Base-by-base conservation (phyloP, 495 filamentous ascomycete species). In the Penicillium argentinense region DNA sequence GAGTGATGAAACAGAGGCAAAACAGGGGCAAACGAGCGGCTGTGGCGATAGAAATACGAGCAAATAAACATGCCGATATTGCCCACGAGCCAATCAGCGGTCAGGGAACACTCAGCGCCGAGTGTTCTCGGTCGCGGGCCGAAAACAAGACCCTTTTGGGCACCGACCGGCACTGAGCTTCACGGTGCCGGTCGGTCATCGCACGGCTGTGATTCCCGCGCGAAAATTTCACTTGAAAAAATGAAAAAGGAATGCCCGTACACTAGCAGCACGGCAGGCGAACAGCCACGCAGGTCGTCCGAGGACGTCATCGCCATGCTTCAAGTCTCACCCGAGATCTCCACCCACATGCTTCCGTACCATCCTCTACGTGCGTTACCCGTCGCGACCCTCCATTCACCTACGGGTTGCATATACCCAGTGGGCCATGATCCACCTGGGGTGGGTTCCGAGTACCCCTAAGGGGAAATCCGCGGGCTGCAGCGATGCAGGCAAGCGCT, bases 371-470 rank as follows among this genome's bases (percentile, higher is more conserved):
- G 33, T 36, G 33, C 33, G 24, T 36, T 39, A 16, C 13, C 32
- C 22, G 14, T 42, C 23, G 13, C 43, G 23, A 39, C 33, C 33
- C 14, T 47, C 34, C 9, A 39, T 26, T 28, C 25, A 19, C 14
- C 39, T 17, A 14, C 17, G 24, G 44, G 44, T 47, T 47, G 34
- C 44, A 47, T 47, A 28, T 13, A 26, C 14, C 24, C 36, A 34
- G 44, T 47, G 44, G 44, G 22, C 44, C 44, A 39, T 22, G 44
- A 47, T 47, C 44, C 44, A 47, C 44, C 34, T 22, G 12, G 19
- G 25, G 39, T 42, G 41, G 44, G 44, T 30, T 47, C 39, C 34
- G 33, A 33, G 25, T 9, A 39, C 13, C 44, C 24, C 16, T 21
- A 47, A 39, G 25, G 34, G 25, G 44, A 25, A 47, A 47, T 36